Percentiles rank a stretch among this genome's conserved stretches.
phyloP scores from a whole-genome alignment of 208 protist species.

The Giardia duodenalis region DNA sequence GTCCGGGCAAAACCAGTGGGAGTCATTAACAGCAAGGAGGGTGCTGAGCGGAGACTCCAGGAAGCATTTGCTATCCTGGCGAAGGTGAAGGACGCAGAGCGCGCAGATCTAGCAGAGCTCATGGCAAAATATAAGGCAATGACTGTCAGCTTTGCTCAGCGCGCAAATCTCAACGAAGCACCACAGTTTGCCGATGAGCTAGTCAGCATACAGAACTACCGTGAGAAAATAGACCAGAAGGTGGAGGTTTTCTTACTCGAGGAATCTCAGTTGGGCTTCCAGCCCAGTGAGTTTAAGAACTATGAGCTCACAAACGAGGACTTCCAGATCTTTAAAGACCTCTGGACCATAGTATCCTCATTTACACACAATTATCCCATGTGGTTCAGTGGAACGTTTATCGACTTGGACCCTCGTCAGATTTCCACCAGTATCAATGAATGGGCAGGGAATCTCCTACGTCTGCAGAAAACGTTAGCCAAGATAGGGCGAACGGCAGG shows the following conservation, averaged over 20 bases:
- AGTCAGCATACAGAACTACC: not conserved
- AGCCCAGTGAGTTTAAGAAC: not conserved
- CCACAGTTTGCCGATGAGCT: not conserved
- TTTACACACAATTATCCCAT: not conserved
- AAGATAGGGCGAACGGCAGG: not conserved
- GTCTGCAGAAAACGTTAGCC: not conserved
- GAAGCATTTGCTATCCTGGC: not conserved
- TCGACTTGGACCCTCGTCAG: not conserved
- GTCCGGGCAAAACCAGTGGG: not conserved
- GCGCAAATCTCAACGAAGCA: not conserved
- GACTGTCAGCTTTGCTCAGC: not conserved
- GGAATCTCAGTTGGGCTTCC: not conserved
- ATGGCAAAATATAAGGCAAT: not conserved
- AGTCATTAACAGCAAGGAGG: not conserved
- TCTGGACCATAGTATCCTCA: not conserved
- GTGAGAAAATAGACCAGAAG: not conserved
- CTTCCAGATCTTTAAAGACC: conserved; percentile 18
- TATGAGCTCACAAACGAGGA: not conserved
- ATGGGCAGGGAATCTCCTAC: not conserved
- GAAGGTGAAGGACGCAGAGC: not conserved
- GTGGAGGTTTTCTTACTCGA: not conserved
- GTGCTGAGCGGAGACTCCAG: not conserved
- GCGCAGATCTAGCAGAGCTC: not conserved
- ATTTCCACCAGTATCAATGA: not conserved
- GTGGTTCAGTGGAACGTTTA: not conserved